These are phyloP conservation scores for Xylaria arbuscula DNA, from an alignment of 2,329 filamentous ascomycete genomes.

Conservation along the genomic window DNA sequence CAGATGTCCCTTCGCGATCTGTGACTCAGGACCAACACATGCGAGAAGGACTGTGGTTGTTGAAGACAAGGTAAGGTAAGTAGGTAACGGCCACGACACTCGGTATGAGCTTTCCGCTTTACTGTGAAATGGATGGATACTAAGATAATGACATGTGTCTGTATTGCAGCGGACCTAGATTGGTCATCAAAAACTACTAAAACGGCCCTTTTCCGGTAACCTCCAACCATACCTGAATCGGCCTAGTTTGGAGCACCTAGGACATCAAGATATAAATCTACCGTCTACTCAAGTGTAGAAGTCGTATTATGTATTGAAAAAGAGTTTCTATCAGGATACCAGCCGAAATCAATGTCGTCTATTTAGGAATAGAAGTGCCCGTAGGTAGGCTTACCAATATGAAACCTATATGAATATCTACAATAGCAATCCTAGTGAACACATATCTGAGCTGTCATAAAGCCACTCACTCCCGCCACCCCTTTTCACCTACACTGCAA, in stretches of 20 bases:
- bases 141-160: conserved; percentile 42
- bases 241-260: not conserved
- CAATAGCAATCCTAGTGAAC: too few relatives aligned
- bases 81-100: conserved; percentile 38
- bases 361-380: too few relatives aligned
- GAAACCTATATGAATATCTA: too few relatives aligned
- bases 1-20: conserved; percentile 41
- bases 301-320: too few relatives aligned
- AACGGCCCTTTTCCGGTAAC: not conserved
- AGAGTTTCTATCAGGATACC: too few relatives aligned
- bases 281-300: too few relatives aligned
- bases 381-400: too few relatives aligned
- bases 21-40: conserved; percentile 35
- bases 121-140: conserved; percentile 35
- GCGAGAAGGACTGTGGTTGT: conserved; percentile 24
- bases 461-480: too few relatives aligned
- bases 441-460: too few relatives aligned
- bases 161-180: conserved; percentile 29
- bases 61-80: conserved; percentile 20
- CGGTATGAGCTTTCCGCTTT: conserved; percentile 4
- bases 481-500: too few relatives aligned
- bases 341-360: too few relatives aligned
- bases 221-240: not conserved
- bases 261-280: not conserved
- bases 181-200: not conserved